These are phyloP conservation scores for Zangia roseola DNA, from an alignment of 768 basidiomycete genomes.

Conservation along the genomic window DNA sequence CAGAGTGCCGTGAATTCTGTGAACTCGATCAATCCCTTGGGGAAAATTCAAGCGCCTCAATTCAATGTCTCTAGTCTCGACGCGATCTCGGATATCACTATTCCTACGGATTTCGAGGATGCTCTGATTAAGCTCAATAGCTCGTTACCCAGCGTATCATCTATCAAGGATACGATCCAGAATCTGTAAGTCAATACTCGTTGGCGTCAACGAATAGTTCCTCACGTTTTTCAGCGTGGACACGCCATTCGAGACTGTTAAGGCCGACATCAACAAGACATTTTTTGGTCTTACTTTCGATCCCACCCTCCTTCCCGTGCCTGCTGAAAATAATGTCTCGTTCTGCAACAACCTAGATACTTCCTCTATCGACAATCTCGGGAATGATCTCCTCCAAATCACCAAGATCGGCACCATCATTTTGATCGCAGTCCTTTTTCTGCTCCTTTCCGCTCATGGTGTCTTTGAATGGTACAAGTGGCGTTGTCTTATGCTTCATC, in stretches of 20 bases:
- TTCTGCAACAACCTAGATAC: conserved; percentile 83
- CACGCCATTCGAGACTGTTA: conserved; percentile 84
- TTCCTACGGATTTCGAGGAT: conserved; percentile 76
- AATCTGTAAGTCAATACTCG: conserved; percentile 53
- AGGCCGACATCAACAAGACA: conserved; percentile 86
- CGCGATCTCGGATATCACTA: conserved; percentile 70
- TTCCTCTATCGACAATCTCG: conserved; percentile 83
- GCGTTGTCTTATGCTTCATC: conserved; percentile 62
- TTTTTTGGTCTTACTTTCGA: conserved; percentile 73
- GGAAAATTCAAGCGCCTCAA: conserved; percentile 64
- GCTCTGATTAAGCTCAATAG: conserved; percentile 74
- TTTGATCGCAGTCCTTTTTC: conserved; percentile 64
- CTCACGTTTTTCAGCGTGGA: conserved; percentile 52
- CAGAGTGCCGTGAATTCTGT: conserved; percentile 59
- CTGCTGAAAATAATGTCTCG: conserved; percentile 59
- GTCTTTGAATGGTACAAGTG: conserved; percentile 89
- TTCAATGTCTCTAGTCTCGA: conserved; percentile 75
- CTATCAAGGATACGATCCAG: conserved; percentile 68
- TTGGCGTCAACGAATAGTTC: neutral
- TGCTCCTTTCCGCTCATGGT: conserved; percentile 73
- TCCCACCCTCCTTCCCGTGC: conserved; percentile 72
- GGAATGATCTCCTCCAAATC: conserved; percentile 72
- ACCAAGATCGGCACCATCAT: conserved; percentile 79
- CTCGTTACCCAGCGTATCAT: conserved; percentile 74
- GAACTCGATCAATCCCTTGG: conserved; percentile 76